Base-by-base conservation (phyloP, 2,329 filamentous ascomycete species). In the Penicillium hordei region DNA sequence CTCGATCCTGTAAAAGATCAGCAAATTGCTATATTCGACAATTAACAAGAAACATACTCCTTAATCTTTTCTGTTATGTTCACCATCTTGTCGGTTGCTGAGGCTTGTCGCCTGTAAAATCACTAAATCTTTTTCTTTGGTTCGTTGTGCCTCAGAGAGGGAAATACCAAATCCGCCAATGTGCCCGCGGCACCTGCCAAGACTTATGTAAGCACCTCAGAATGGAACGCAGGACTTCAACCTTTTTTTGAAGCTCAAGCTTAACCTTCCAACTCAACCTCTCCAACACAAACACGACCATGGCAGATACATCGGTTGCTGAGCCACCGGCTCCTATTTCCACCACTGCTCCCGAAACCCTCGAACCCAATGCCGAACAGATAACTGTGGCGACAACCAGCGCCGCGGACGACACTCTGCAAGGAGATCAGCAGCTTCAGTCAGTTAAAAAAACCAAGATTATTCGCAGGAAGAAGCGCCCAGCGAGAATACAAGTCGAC, bases 31-130 rank as follows among this genome's bases (percentile, higher is more conserved):
- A 6, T 23, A 71, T 58, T 59, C 27, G 48, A 48, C 31, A 9
- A 50, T 25, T 15, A 42, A 40, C 55, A 19, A n/a, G 31, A 10
- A 10, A 62, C 65, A 75, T 79, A 96, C 93, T 97, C 94, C 84
- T 99, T 99, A 82, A 99, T 99, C 85, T 96, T 97, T 55, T 99
- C 95, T 65, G 94, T 97, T 67, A 99, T 99, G 82, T 97, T 97
- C 78, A 97, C 94, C 94, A 99, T 99, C 71, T 72, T 79, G 75
- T 48, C 70, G 65, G 65, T 69, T 57, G 51, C 15, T 58, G 42
- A 52, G 57, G 55, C 57, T 51, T 43, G 17, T 58, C 38, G 44
- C 59, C 60, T 61, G 49, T 49, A 65, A 63, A 63, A 65, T 67
- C 65, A 62, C 40, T 38, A 36, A 13, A 48, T 27, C 23, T 31